A percentile compares a stretch with the other conserved stretches of the same genome.
Conservation (phyloP, 2,329 filamentous ascomycete species). For the Helminthosporium solani region DNA sequence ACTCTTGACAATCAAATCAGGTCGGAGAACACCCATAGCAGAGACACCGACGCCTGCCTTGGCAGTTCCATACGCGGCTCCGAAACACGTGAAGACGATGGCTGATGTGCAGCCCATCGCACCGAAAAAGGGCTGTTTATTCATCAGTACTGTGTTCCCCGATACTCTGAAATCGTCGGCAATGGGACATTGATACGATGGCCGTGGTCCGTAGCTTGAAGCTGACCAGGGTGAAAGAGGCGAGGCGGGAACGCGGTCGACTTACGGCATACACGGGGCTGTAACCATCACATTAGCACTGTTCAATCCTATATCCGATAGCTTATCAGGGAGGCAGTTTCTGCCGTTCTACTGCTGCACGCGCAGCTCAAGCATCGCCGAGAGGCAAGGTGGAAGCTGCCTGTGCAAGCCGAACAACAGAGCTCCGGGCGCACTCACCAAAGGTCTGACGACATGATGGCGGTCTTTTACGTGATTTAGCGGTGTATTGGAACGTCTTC, state of each 20-base stretch:
- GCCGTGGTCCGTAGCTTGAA: not conserved
- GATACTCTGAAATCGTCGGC: not conserved
- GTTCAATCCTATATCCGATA: slow-evolving; percentile 18
- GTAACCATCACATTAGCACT: slow-evolving; percentile 33
- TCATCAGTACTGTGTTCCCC: slow-evolving; percentile 22
- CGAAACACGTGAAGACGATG: slow-evolving; percentile 95
- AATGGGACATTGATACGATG: slow-evolving; percentile 1
- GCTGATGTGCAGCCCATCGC: slow-evolving; percentile 94
- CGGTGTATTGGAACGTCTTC: slow-evolving; percentile 18
- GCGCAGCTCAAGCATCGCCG: slow-evolving; percentile 36
- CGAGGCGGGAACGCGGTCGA: slow-evolving; percentile 45
- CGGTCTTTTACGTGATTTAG: slow-evolving; percentile 24
- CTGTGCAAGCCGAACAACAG: slow-evolving; percentile 22
- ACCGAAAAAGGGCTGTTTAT: slow-evolving; percentile 80
- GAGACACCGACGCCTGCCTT: slow-evolving; percentile 99
- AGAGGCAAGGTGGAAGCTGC: slow-evolving; percentile 41
- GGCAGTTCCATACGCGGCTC: slow-evolving; percentile 96
- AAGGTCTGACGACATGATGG: slow-evolving; percentile 75
- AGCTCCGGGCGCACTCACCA: slow-evolving; percentile 64
- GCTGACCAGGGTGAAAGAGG: slow-evolving; percentile 12
- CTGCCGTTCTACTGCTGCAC: slow-evolving; percentile 14
- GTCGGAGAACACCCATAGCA: slow-evolving; percentile 95
- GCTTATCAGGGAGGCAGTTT: slow-evolving; percentile 2
- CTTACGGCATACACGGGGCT: slow-evolving; percentile 99
- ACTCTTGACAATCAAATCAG: slow-evolving; percentile 99